These are phyloP conservation scores for Sclerotiophoma versabilis DNA, from an alignment of 2,329 filamentous ascomycete genomes.

Conservation along the genomic window DNA sequence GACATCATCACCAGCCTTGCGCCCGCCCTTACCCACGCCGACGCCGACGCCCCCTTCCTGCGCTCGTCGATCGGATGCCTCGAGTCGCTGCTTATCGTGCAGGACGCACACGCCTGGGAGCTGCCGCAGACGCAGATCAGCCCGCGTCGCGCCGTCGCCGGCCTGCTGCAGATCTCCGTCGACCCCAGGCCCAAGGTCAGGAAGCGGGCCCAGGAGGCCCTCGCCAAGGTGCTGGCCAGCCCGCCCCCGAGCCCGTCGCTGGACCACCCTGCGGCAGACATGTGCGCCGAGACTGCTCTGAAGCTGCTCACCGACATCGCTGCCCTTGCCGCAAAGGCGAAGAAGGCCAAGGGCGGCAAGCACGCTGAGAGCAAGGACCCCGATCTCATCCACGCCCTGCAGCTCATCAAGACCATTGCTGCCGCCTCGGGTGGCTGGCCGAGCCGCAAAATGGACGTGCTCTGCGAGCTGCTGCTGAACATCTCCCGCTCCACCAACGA, in stretches of 20 bases:
- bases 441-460: constrained; percentile 89
- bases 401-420: constrained; percentile 90
- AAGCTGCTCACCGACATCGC: constrained; percentile 79
- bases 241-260: constrained; percentile 90
- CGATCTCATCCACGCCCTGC: constrained; percentile 86
- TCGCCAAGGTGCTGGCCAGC: constrained; percentile 81
- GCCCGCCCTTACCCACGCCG: constrained; percentile 78
- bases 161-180: constrained; percentile 81
- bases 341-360: constrained; percentile 62
- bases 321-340: constrained; percentile 74
- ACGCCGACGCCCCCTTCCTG: constrained; percentile 86
- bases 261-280: constrained; percentile 93
- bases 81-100: constrained; percentile 87
- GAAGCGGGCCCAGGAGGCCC: constrained; percentile 88
- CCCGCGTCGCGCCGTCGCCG: constrained; percentile 85
- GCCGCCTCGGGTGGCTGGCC: constrained; percentile 92
- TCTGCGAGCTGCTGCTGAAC: constrained; percentile 87
- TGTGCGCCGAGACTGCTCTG: constrained; percentile 92
- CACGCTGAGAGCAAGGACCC: constrained; percentile 73
- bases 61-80: constrained; percentile 90
- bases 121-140: constrained; percentile 82
- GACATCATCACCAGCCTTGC: constrained; percentile 89
- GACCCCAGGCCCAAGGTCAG: constrained; percentile 92
- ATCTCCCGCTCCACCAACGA: constrained; percentile 93
- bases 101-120: constrained; percentile 88